Percentiles rank a stretch among this genome's conserved stretches.
Evolutionary conservation across 768 basidiomycete species (phyloP).

Genomic region (Chlorophyllum brunneum): DNA sequence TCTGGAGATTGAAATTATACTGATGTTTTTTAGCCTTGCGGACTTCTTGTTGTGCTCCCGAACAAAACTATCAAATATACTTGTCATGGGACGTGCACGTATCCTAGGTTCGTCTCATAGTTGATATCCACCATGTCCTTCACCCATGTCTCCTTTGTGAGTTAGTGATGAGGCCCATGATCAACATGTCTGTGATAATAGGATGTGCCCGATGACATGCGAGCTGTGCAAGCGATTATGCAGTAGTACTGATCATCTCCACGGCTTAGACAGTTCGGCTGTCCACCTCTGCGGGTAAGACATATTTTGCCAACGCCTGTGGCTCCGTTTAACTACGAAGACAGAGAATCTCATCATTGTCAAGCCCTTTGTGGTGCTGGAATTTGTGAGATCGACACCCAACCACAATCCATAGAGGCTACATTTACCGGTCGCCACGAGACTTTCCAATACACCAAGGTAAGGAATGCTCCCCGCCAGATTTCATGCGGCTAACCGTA

Average conservation of each 20-base stretch:
- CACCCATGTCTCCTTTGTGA: not conserved
- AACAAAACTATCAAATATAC: conserved; percentile 28
- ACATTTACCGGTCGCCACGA: conserved; percentile 59
- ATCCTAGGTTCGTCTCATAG: conserved; percentile 32
- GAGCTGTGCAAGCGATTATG: conserved; percentile 55
- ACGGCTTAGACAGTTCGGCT: conserved; percentile 35
- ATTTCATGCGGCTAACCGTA: not conserved
- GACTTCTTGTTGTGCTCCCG: conserved; percentile 20
- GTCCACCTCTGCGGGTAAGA: conserved; percentile 57
- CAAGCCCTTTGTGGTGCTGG: conserved; percentile 40
- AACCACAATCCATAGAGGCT: conserved; percentile 56
- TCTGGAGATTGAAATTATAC: not conserved
- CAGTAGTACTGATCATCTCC: conserved; percentile 44
- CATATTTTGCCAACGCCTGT: not conserved
- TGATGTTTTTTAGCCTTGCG: conserved; percentile 35
- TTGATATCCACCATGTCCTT: not conserved
- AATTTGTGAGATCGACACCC: conserved; percentile 55
- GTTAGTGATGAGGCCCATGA: conserved; percentile 41
- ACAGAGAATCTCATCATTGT: conserved; percentile 52
- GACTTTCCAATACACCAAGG: conserved; percentile 65
- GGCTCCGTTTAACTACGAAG: not conserved
- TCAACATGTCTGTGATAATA: conserved; percentile 46
- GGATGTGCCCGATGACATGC: conserved; percentile 51
- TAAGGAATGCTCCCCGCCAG: conserved; percentile 17
- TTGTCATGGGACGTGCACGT: conserved; percentile 39